Base-by-base conservation (phyloP, 2,329 filamentous ascomycete species). In the Penicillium decumbens region DNA sequence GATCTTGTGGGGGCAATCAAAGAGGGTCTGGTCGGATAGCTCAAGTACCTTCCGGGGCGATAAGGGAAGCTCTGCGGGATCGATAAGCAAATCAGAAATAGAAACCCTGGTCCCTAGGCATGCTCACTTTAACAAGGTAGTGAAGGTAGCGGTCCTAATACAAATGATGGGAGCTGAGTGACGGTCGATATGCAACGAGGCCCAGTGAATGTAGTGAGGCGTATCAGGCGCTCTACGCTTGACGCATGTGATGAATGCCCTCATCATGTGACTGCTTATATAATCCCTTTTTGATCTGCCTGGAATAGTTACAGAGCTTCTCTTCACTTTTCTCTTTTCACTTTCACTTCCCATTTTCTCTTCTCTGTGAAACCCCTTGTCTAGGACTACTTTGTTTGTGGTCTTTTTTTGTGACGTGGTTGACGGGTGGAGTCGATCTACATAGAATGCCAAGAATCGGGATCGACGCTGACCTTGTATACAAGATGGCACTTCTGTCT, bases 61-160 rank as follows among this genome's bases (percentile, higher is more conserved):
- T 57, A 57, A 57, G 50, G 50, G 43, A 45, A 47, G 43, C 46
- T 49, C 39, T 41, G 43, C 41, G 52, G 52, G 39, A 48, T 49
- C 50, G 55, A 57, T 55, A 57, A 55, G 55, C 45, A 46, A 50
- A 51, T 51, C 44, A 51, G 24, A 45, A 32, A 40, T 2, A 23
- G 4, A 43, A 32, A 40, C 23, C 42, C 27, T 23, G 28, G 29
- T n/a, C 28, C 42, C n/a, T 4, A 18, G 28, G 23, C 20, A 45
- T 40, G 28, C 13, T 42, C 23, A 39, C 18, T 8, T 38, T 20
- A 43, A 30, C 24, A 27, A 40, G n/a, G 6, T 12, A 35, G 15
- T 28, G 28, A 24, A 28, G 28, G 33, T 18, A 18, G 15, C 15
- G 15, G 15, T 8, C 32, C 30, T 8, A 35, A n/a, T 35, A 6